A percentile compares a stretch with the other conserved stretches of the same genome.
Conservation (phyloP, 2,329 filamentous ascomycete species). For the Fusarium sp. region DNA sequence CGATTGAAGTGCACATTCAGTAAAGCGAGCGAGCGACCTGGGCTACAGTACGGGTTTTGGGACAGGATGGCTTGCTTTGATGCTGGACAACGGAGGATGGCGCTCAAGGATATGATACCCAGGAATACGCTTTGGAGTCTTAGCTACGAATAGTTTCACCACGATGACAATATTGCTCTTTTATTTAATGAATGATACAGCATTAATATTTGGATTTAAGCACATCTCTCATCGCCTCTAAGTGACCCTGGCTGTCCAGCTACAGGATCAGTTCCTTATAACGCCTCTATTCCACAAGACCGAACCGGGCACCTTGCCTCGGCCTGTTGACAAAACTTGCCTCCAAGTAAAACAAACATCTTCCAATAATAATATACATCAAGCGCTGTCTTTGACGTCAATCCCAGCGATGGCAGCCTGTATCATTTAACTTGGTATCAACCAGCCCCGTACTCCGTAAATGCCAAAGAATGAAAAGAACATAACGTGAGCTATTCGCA, state of each 20-base stretch:
- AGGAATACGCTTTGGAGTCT: slow-evolving; percentile 38
- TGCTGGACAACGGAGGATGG: slow-evolving; percentile 8
- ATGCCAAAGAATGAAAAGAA: slow-evolving; percentile 34
- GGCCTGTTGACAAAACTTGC: slow-evolving; percentile 14
- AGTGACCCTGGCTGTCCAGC: slow-evolving; percentile 21
- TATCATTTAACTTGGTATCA: slow-evolving; percentile 23
- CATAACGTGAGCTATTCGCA: slow-evolving; percentile 19
- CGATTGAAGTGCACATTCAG: slow-evolving; percentile 75
- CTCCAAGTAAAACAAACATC: slow-evolving; percentile 20
- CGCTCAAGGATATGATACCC: slow-evolving; percentile 51
- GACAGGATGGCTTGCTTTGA: slow-evolving; percentile 3
- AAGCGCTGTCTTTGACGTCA: slow-evolving; percentile 16
- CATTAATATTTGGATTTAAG: slow-evolving; percentile 25
- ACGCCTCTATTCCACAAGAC: slow-evolving; percentile 40
- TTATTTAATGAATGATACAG: slow-evolving; percentile 9
- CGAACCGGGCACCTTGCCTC: slow-evolving; percentile 27
- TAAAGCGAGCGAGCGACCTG: neutral
- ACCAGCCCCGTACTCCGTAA: slow-evolving; percentile 37
- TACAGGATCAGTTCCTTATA: slow-evolving; percentile 9
- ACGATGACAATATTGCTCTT: neutral
- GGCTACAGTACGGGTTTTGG: slow-evolving; percentile 7
- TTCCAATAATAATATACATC: slow-evolving; percentile 27
- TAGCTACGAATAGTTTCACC: slow-evolving; percentile 13
- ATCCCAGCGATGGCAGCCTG: slow-evolving; percentile 22
- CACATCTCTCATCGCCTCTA: slow-evolving; percentile 23